These are phyloP conservation scores for Colletotrichum camelliae DNA, from an alignment of 2,329 filamentous ascomycete genomes.

Conservation along the genomic window DNA sequence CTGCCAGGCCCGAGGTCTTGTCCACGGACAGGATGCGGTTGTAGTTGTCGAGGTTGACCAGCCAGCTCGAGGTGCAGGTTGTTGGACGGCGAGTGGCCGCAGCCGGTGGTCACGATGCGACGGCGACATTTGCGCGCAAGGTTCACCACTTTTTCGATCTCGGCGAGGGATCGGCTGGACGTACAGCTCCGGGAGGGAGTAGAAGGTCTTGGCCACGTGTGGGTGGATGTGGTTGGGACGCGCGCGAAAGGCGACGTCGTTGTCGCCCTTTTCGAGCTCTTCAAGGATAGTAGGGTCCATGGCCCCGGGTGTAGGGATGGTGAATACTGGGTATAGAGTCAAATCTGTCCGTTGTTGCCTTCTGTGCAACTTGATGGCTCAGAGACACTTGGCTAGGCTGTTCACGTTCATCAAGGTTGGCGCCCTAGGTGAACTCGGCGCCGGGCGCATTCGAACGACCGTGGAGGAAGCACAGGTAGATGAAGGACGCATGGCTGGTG, in stretches of 20 bases:
- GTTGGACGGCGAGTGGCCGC: slow-evolving; percentile 89
- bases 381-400: not conserved
- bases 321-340: not conserved
- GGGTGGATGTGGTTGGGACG: slow-evolving; percentile 76
- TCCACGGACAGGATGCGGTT: slow-evolving; percentile 76
- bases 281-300: slow-evolving; percentile 43
- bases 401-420: not conserved
- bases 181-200: slow-evolving; percentile 88
- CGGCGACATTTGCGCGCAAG: slow-evolving; percentile 83
- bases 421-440: not conserved
- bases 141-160: slow-evolving; percentile 83
- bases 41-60: slow-evolving; percentile 90
- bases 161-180: slow-evolving; percentile 79
- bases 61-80: slow-evolving; percentile 93
- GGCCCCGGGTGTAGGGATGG: not conserved
- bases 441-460: not conserved
- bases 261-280: slow-evolving; percentile 33
- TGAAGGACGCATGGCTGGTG: not conserved
- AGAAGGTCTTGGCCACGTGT: slow-evolving; percentile 94
- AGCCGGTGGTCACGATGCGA: slow-evolving; percentile 85
- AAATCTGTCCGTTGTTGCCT: not conserved
- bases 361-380: not conserved
- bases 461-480: not conserved
- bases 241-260: slow-evolving; percentile 76
- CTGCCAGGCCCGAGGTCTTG: slow-evolving; percentile 67